phyloP scores from a whole-genome alignment of 1,284 basidiomycete species.

The Mycena citricolor region DNA sequence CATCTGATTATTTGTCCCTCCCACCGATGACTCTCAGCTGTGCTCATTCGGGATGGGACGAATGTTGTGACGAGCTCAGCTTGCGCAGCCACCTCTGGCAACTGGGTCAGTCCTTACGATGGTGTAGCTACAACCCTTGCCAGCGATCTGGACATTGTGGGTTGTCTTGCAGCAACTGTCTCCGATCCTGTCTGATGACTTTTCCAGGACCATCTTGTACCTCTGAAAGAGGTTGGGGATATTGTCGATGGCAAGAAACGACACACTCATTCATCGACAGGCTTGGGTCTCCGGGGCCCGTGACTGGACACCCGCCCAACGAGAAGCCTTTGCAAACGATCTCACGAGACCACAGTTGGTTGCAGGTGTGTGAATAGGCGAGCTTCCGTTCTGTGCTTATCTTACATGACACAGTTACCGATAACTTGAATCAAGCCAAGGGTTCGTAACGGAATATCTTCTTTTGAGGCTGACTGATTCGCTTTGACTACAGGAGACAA shows the following conservation, averaged over 20 bases:
- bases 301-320: constrained; percentile 20
- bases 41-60: constrained; percentile 54
- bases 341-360: constrained; percentile 21
- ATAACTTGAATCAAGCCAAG: constrained; percentile 25
- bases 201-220: constrained; percentile 50
- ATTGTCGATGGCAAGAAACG: not conserved
- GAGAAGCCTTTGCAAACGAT: constrained; percentile 21
- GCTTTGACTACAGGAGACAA: constrained; percentile 16
- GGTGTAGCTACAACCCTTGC: constrained; percentile 41
- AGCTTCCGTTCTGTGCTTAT: no score
- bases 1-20: not conserved
- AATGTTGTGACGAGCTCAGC: constrained; percentile 41
- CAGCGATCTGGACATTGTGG: constrained; percentile 52
- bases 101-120: constrained; percentile 56
- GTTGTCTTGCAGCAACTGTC: constrained; percentile 22
- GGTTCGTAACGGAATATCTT: constrained; percentile 8
- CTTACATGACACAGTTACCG: no score
- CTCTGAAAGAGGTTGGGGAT: constrained; percentile 52
- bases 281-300: constrained; percentile 23
- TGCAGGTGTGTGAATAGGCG: constrained; percentile 16
- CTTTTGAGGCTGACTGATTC: not conserved
- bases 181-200: not conserved
- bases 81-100: constrained; percentile 46
- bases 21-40: constrained; percentile 37
- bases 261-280: constrained; percentile 7